Conservation (phyloP, 345 rosid genomes). For the Eucalyptus regnans region DNA sequence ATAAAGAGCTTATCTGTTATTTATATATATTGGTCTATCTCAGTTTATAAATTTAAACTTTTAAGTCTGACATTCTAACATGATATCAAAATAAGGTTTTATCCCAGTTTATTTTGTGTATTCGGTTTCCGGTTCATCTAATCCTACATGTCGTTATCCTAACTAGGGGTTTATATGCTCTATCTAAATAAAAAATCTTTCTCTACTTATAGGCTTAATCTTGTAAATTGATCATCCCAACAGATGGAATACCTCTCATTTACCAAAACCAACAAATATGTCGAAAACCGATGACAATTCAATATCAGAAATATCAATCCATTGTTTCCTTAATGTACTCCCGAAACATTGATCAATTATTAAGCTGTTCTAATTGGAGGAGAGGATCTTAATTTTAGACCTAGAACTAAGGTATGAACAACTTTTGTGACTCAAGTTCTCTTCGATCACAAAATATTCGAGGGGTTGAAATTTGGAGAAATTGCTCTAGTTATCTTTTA, state of each 20-base stretch:
- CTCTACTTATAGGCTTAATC: background rate
- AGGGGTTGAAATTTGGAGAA: background rate
- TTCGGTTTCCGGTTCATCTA: fast-evolving
- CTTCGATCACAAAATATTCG: background rate
- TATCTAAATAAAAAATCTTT: background rate
- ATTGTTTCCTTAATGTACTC: background rate
- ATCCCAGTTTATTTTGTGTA: fast-evolving
- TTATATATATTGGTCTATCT: background rate
- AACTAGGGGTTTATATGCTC: too few species aligned
- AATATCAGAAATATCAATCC: background rate
- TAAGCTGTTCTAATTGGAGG: background rate
- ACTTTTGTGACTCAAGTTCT: background rate
- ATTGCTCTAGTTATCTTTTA: background rate
- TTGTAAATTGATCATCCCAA: background rate
- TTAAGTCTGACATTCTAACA: background rate
- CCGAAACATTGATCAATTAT: background rate
- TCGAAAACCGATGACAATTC: background rate
- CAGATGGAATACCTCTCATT: background rate
- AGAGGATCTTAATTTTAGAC: background rate
- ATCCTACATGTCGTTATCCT: background rate
- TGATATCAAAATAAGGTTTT: fast-evolving
- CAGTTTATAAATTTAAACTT: background rate
- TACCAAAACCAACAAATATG: background rate
- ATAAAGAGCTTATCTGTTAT: background rate
- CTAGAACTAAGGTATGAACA: background rate